Conservation (phyloP, 139 green algal genomes). For the Helicosporidium sp. region DNA sequence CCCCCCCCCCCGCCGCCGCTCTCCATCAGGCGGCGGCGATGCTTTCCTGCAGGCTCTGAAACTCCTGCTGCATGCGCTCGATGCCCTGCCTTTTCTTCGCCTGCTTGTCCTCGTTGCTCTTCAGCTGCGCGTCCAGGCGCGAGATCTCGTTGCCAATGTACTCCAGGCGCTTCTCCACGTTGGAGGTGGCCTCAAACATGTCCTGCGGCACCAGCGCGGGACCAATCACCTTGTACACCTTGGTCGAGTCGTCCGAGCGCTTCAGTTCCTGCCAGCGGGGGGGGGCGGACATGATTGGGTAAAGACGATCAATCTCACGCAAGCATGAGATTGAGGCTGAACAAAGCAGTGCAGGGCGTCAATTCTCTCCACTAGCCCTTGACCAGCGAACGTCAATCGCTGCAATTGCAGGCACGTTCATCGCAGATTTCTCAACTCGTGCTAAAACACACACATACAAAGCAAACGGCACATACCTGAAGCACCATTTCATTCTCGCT, state of each 20-base stretch:
- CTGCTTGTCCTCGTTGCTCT: constrained; percentile 25
- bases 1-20: constrained; percentile 12
- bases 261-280: constrained; percentile 59
- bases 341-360: background rate
- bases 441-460: background rate
- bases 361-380: too few relatives aligned
- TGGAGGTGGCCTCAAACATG: constrained; percentile 57
- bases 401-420: background rate
- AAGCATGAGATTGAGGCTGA: background rate
- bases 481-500: constrained; percentile 52
- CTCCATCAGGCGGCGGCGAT: background rate
- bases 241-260: constrained; percentile 46
- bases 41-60: background rate
- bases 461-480: constrained; percentile 12
- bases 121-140: constrained; percentile 23
- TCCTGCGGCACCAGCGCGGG: constrained; percentile 72
- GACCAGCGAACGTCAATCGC: too few relatives aligned
- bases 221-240: constrained; percentile 76
- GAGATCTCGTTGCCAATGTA: constrained; percentile 43
- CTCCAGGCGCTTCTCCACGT: constrained; percentile 74
- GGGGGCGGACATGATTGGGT: background rate
- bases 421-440: background rate
- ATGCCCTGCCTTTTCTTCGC: constrained; percentile 13
- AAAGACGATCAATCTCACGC: background rate
- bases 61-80: background rate